Evolutionary conservation across 2,329 filamentous ascomycete genomes (phyloP), one percentile per base, ranked within the genome.

Genomic region (Ophiocordyceps camponoti-floridani): DNA sequence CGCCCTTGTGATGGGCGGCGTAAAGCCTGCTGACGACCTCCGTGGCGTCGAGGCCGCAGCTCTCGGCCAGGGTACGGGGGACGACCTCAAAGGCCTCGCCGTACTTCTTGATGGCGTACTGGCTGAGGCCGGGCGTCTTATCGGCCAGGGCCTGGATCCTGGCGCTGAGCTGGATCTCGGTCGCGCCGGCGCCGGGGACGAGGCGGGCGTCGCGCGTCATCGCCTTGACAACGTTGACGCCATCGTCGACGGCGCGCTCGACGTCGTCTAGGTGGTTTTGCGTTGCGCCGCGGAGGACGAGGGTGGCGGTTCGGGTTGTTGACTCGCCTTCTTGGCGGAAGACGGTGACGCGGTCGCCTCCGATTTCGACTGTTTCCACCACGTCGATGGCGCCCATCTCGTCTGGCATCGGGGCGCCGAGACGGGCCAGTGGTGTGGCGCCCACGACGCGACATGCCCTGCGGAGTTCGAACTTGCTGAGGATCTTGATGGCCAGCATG

Each of bases 331-430:
- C 91, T 72, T 98, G 91, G 56, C 93, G 76, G 77, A 98, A 98
- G 47, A 98, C 89, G 40, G 91, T 98, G 47, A 98, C 93, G 49
- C 91, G 83, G 69, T 98, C 91, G 54, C 91, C 91, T 51, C 91
- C 91, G 60, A 98, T 96, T 66, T 98, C 91, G 41, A 93, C 74
- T 1, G 93, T 96, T 73, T 98, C 91, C 30, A 98, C 91, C 46
- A 98, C 65, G 60, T 98, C 91, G 50, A 98, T 79, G 55, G 67
- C 82, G 51, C 91, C 91, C 88, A 94, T 96, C 72, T 98, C 91
- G 54, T 98, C 91, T n/a, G 93, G 91, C 91, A 98, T 98, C 41
- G 91, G 91, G 14, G 93, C 91, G 51, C 91, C 91, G 42, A 98
- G 73, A 55, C 91, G 82, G 44, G 93, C 93, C 49, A 98, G 75